Evolutionary conservation across 805 yeast species (phyloP), one percentile per base, ranked within the genome.

Genomic region (Yamadazyma kitorensis): DNA sequence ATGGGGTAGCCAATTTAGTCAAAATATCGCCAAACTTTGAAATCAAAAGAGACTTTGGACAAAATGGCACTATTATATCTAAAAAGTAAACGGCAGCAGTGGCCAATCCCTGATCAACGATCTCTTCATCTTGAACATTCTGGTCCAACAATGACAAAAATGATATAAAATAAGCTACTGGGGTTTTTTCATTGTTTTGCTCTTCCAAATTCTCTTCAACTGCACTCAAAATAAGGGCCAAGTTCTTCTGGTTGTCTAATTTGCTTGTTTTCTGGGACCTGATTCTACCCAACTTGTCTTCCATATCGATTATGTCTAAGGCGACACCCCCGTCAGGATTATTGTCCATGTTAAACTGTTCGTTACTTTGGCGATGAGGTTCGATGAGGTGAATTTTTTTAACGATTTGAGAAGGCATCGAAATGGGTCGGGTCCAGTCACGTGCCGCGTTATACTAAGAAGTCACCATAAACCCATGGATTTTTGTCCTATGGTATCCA

Each of bases 181-280:
- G 80, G 11, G 84, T 69, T 39, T 66, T 70, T 29, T 72, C 70
- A 32, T 76, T 76, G 27, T 71, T 68, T 47, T 82, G 85, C 44
- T 80, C 87, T 27, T 72, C 69, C 27, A 93, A 72, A 47, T 86
- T 86, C 48, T 86, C 96, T 55, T 93, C 99, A 31, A 93, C 89
- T 3, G 97, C 95, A 15, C 82, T 74, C 31, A 93, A 70, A 37
- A 91, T 80, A 17, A 86, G 62, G 6, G 96, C 95, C 43, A 86
- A 68, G 53, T 83, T 87, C 52, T 82, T 84, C 62, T 88, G 97
- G 57, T 88, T 86, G 16, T 82, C 87, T 32, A 89, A 64, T 55
- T 86, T 87, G n/a, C 95, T 86, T 42, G 62, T 72, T 48, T 74
- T 62, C 51, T 88, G 96, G 4, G 67, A 47, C 55, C 96, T 75